Percentiles rank a stretch among this genome's conserved stretches.
phyloP scores from a whole-genome alignment of 2,329 filamentous ascomycete species.

The Xylaria sp. region DNA sequence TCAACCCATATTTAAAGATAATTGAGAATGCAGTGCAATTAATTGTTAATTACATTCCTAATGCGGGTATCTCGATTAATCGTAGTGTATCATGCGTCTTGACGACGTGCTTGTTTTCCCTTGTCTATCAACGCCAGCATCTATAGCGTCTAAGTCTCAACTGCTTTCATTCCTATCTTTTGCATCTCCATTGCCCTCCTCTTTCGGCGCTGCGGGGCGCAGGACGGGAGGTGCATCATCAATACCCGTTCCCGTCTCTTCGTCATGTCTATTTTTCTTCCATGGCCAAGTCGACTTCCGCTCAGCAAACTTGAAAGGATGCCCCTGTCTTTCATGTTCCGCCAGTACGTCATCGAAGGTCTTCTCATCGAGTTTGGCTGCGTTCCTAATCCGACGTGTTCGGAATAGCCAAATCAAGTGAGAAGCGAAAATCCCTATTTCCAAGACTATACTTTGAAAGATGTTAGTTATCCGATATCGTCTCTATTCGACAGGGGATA shows the following conservation, averaged over 20 bases:
- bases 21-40: background rate
- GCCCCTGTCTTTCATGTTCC: slow-evolving; percentile 50
- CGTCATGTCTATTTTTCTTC: slow-evolving; percentile 28
- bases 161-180: background rate
- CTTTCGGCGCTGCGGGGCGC: background rate
- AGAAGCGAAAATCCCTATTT: slow-evolving; percentile 68
- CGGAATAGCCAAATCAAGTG: slow-evolving; percentile 69
- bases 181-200: background rate
- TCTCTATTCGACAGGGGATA: background rate
- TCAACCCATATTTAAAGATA: background rate
- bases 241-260: slow-evolving; percentile 31
- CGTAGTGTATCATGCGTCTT: background rate
- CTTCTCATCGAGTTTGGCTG: slow-evolving; percentile 61
- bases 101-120: background rate
- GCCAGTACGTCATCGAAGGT: slow-evolving; percentile 64
- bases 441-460: slow-evolving; percentile 60
- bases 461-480: slow-evolving; percentile 15
- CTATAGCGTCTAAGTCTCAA: background rate
- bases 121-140: background rate
- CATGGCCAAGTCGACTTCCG: slow-evolving; percentile 35
- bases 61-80: background rate
- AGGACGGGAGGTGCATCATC: background rate
- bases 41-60: background rate
- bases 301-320: slow-evolving; percentile 53
- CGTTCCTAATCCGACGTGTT: slow-evolving; percentile 61